Evolutionary conservation across 768 basidiomycete species (phyloP).

Genomic region (Suillus sp.): DNA sequence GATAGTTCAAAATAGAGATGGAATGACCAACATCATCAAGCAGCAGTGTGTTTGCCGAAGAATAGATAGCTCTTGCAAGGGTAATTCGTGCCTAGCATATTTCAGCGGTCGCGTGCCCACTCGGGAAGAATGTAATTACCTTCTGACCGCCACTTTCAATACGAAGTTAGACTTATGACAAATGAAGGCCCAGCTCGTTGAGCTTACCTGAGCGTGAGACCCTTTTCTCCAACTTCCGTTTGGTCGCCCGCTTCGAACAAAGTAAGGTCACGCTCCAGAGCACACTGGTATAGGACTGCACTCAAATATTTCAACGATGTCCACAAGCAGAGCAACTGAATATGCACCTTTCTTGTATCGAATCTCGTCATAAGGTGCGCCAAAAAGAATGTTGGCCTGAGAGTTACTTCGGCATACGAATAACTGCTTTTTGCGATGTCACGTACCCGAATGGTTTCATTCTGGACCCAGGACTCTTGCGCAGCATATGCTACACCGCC

Average conservation of each 20-base stretch:
- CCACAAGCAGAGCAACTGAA: neutral
- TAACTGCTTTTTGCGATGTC: neutral
- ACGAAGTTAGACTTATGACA: neutral
- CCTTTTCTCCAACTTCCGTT: conserved; percentile 75
- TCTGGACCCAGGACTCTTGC: conserved; percentile 86
- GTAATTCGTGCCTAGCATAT: conserved; percentile 47
- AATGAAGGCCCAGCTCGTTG: neutral
- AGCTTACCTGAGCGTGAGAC: conserved; percentile 50
- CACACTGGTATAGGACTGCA: conserved; percentile 41
- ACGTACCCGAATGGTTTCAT: conserved; percentile 67
- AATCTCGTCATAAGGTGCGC: conserved; percentile 41
- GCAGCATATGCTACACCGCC: conserved; percentile 78
- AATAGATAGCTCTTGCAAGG: conserved; percentile 61
- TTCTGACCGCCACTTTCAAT: conserved; percentile 55
- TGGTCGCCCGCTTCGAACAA: conserved; percentile 60
- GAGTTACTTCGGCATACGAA: neutral
- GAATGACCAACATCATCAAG: conserved; percentile 64
- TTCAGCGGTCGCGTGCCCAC: neutral
- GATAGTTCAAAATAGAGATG: neutral
- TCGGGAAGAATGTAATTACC: conserved; percentile 30
- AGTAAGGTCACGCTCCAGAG: conserved; percentile 45
- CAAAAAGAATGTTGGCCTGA: conserved; percentile 51
- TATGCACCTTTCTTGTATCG: conserved; percentile 43
- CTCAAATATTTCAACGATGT: conserved; percentile 6
- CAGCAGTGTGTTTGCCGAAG: conserved; percentile 60